phyloP scores from a whole-genome alignment of 164 flowering plant genomes.

The Piper longum region DNA sequence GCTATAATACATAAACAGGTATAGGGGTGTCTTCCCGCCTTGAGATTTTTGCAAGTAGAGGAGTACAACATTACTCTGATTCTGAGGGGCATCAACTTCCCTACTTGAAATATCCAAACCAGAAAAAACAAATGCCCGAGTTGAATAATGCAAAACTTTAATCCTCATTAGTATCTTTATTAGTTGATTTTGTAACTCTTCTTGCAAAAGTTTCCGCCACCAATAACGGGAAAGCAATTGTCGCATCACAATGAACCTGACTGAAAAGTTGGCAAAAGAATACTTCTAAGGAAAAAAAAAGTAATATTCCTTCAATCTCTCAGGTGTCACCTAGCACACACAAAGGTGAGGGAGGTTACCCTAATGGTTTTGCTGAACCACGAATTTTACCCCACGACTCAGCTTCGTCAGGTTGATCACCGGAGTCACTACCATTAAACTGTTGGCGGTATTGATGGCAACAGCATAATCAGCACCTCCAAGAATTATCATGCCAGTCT shows the following conservation, averaged over 20 bases:
- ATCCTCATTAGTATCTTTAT: background rate
- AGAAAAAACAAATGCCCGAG: too few relatives aligned
- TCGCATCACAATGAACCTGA: slow-evolving; percentile 95
- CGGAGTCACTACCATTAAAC: slow-evolving; percentile 96
- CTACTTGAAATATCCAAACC: too few relatives aligned
- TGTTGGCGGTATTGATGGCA: slow-evolving; percentile 93
- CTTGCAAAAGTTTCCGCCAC: slow-evolving; percentile 89
- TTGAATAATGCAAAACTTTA: too few relatives aligned
- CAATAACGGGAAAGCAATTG: slow-evolving; percentile 81
- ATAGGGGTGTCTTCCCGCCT: too few relatives aligned
- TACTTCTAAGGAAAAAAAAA: background rate
- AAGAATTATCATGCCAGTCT: slow-evolving; percentile 78
- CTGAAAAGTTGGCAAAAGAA: background rate
- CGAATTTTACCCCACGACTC: slow-evolving; percentile 95
- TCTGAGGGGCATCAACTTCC: too few relatives aligned
- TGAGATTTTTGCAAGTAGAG: too few relatives aligned
- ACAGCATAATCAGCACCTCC: slow-evolving; percentile 98
- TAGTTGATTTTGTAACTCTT: slow-evolving; percentile 10
- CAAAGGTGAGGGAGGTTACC: slow-evolving; percentile 16
- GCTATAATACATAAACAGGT: too few relatives aligned
- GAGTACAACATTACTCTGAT: too few relatives aligned
- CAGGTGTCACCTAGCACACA: background rate
- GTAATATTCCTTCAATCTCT: background rate
- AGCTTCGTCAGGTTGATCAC: slow-evolving; percentile 96
- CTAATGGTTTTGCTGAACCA: slow-evolving; percentile 75